Evolutionary conservation across 2,329 filamentous ascomycete species (phyloP).

Genomic region (Xylogone sp.): DNA sequence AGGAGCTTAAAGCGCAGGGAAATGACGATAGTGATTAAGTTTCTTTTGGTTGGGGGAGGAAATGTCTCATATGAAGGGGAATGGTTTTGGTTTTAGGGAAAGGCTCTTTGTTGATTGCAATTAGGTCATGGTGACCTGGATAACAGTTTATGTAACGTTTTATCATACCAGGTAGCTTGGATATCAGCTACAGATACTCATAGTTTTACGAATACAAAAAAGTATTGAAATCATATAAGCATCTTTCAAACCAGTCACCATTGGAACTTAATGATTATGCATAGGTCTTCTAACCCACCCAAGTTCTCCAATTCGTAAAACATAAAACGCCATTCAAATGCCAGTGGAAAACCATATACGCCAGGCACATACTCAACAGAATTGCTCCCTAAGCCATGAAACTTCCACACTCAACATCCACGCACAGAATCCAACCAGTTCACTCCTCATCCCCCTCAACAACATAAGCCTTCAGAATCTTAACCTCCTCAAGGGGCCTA

Average conservation of each 20-base stretch:
- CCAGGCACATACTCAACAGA: too few species aligned
- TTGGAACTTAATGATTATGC: too few species aligned
- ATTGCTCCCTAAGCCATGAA: too few species aligned
- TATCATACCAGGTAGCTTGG: background rate
- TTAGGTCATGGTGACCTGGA: background rate
- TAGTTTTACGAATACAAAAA: background rate
- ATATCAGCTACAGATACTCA: background rate
- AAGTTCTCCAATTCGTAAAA: too few species aligned
- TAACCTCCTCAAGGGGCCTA: conserved; percentile 75
- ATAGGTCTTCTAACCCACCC: too few species aligned
- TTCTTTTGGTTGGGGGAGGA: background rate
- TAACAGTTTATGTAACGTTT: background rate
- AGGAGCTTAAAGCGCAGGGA: background rate
- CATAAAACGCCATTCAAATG: too few species aligned
- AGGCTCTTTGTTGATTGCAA: background rate
- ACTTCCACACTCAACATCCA: too few species aligned
- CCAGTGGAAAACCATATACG: too few species aligned
- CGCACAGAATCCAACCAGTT: background rate
- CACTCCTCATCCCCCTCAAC: conserved; percentile 50
- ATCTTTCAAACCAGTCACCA: too few species aligned
- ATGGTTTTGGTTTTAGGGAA: background rate
- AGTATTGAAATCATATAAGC: background rate
- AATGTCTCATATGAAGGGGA: background rate
- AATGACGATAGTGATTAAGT: background rate
- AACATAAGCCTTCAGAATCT: conserved; percentile 69